Base-by-base conservation (phyloP, 257 asterid species). In the Nemophila menziesii region DNA sequence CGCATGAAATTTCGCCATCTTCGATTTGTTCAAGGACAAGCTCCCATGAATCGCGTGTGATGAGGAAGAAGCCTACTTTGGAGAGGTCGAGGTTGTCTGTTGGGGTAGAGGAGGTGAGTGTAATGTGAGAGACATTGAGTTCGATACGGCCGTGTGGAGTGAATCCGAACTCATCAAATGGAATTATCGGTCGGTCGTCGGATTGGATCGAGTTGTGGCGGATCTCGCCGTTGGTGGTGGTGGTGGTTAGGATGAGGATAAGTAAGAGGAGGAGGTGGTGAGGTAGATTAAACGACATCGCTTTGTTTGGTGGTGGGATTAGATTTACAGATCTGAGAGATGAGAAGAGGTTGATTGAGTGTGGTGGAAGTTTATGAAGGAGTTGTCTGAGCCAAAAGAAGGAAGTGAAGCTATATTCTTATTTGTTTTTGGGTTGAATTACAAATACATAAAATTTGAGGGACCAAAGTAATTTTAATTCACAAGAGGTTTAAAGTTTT, bases 141-240 rank as follows among this genome's bases (percentile, higher is more conserved):
- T 85, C 71, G 39, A 85, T 66, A 22, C 76, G 86, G 29, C 96
- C 96, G 15, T 79, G 79, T 62, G 55, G 87, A 33, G 93, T 75
- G 86, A 81, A 85, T 0, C 96, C 93, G 65, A 85, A 78, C 52
- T 78, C 96, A 61, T 78, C 87, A 57, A 80, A 77, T 33, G 79
- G 80, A 53, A 81, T 78, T n/a, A 81, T 68, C 20, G 82, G 77
- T 0, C 81, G 77, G 51, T 18, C 62, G 15, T 85, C 93, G 64
- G 80, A 73, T 59, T 75, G 74, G 57, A 72, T 54, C 22, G 67
- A 70, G 37, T 75, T 41, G 58, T 17, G 55, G 3, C 89, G 82
- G 72, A 81, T 78, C 78, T 85, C 93, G 45, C 70, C 82, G 16
- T 61, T 27, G 46, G 64, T 39, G 52, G 44, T 18, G 78, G 63